Conservation (phyloP, 2,329 filamentous ascomycete species). For the Hirsutella rhossiliensis region DNA sequence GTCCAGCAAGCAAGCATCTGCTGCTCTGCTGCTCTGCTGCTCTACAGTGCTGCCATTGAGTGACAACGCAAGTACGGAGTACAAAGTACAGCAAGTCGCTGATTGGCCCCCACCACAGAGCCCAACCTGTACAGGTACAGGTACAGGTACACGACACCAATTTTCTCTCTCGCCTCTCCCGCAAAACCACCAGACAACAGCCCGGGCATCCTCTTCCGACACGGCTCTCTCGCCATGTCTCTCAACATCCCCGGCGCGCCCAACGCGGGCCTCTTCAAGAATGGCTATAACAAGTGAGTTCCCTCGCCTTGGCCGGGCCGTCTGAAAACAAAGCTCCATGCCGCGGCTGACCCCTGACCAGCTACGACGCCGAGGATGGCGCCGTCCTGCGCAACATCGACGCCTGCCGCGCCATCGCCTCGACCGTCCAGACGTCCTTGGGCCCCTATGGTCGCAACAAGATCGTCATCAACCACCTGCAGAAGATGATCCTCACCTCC, state of each 20-base stretch:
- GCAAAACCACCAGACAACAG: not conserved
- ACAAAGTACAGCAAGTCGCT: no score
- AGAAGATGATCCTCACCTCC: constrained; percentile 98
- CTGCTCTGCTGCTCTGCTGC: no score
- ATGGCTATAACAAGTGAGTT: constrained; percentile 85
- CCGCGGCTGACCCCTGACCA: constrained; percentile 6
- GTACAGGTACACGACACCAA: no score
- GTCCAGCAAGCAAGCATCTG: no score
- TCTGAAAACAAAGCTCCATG: constrained; percentile 6
- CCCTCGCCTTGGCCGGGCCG: not conserved
- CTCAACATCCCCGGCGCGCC: constrained; percentile 91
- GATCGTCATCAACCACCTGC: constrained; percentile 98
- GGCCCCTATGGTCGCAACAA: constrained; percentile 98
- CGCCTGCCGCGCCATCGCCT: constrained; percentile 89
- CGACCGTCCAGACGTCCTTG: constrained; percentile 92
- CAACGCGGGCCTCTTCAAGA: constrained; percentile 88
- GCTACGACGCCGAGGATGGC: constrained; percentile 98
- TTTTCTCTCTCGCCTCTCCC: not conserved
- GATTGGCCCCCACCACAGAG: no score
- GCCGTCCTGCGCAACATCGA: constrained; percentile 98
- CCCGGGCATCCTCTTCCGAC: not conserved
- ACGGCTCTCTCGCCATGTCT: constrained; percentile 52
- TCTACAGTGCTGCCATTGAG: no score
- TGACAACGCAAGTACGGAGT: no score
- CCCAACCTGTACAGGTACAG: no score